Conservation (phyloP, 2,329 filamentous ascomycete species). For the Aspergillus awamori region DNA sequence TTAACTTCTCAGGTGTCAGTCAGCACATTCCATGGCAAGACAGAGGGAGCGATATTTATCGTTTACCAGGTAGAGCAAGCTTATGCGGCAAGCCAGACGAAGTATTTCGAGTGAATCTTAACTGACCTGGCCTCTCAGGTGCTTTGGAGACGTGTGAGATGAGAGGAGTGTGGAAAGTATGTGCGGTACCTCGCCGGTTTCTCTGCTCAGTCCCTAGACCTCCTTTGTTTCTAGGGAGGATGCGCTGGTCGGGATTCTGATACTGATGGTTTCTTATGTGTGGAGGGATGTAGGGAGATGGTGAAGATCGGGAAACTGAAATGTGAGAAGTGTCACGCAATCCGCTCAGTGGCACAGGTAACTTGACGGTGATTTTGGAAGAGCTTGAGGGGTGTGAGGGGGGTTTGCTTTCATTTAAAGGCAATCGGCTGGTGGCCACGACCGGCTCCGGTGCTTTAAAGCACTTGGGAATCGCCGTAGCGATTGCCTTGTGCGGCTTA, state of each 20-base stretch:
- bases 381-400: too few species aligned
- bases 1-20: conserved; percentile 3
- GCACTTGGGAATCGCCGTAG: too few species aligned
- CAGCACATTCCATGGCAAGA: background rate
- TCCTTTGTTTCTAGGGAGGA: background rate
- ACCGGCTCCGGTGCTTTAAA: too few species aligned
- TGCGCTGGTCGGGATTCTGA: background rate
- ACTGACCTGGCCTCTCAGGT: too few species aligned
- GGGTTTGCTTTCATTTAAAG: too few species aligned
- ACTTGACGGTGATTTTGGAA: background rate
- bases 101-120: background rate
- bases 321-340: background rate
- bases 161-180: background rate
- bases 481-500: too few species aligned
- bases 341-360: background rate
- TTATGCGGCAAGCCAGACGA: background rate
- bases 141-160: background rate
- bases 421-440: too few species aligned
- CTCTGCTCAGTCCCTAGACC: background rate
- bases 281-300: background rate
- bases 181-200: background rate
- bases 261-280: background rate
- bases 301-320: background rate
- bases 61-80: background rate
- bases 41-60: background rate